Base-by-base conservation (phyloP, 352 stramenopile species). In the Globisporangium splendens region DNA sequence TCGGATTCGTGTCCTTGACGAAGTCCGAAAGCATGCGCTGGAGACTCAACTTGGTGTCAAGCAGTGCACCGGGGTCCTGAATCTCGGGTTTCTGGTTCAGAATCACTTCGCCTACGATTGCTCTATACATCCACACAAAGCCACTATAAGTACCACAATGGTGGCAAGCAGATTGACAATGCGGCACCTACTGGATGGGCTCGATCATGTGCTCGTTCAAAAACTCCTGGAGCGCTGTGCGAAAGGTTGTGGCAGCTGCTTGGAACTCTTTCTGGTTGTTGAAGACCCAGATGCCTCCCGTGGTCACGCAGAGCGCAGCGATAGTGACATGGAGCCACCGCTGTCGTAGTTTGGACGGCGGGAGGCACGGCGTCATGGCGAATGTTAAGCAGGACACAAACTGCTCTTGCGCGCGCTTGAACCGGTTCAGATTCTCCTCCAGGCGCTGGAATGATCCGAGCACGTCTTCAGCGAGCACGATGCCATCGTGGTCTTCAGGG, bases 61-160 rank as follows among this genome's bases (percentile, higher is more conserved):
- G 62, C 17, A 94, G 58, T 3, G 85, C 82, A n/a, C 74, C 73
- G 0, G 80, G 74, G 55, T 94, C 85, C 57, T 94, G 85, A 44
- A 94, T 94, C 63, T 87, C 78, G 12, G 78, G 71, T 63, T 92
- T 94, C 54, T 92, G 77, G 65, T 92, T 94, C 46, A 94, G 53
- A n/a, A 94, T 67, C 22, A 94, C 72, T 59, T 94, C 85, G 24
- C 57, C 70, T 10, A 92, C 78, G 54, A 94, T 94, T 3, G 83
- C 83, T 53, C 77, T 87, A 59, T 44, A 1, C 17, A 42, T 47
- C 7, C 48, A 61, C 20, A 55, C 6, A 60, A 24, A 46, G 21
- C 46, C 5, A 22, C 20, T 8, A 7, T 20, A 46, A 8, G 48
- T 20, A 49, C 4, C 24, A 17, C 1, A 46, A 6, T 17, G 24